Evolutionary conservation across 2,329 filamentous ascomycete species (phyloP).

Genomic region (Pseudofabraea citricarpa): DNA sequence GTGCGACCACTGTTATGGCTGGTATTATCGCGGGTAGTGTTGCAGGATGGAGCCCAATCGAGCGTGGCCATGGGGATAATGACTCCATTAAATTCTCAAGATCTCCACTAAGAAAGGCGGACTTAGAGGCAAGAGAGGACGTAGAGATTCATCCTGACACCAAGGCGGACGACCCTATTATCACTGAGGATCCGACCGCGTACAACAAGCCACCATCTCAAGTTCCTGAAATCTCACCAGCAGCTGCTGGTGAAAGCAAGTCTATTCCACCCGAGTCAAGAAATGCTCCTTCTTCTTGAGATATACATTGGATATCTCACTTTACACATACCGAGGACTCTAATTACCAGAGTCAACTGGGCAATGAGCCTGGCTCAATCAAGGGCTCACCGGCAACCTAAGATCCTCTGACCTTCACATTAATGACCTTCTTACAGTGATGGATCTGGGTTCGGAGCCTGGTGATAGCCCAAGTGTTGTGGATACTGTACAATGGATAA

Average conservation of each 20-base stretch:
- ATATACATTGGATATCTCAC: no score
- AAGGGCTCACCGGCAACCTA: no score
- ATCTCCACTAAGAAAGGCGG: conserved; percentile 18
- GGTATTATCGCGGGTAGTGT: conserved; percentile 75
- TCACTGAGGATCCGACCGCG: conserved; percentile 34
- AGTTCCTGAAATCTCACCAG: conserved; percentile 14
- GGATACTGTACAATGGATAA: background rate
- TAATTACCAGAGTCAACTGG: no score
- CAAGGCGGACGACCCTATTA: conserved; percentile 39
- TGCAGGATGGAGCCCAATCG: conserved; percentile 73
- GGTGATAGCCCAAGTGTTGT: background rate
- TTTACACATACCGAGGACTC: no score
- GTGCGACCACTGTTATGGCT: conserved; percentile 75
- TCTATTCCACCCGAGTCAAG: no score
- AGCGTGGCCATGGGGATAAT: conserved; percentile 36
- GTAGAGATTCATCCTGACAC: conserved; percentile 45
- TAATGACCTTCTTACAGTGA: no score
- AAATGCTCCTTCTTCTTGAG: no score
- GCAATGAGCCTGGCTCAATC: no score
- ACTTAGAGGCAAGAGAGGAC: conserved; percentile 36
- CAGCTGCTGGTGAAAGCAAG: background rate
- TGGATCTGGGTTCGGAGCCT: no score
- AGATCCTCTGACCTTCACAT: no score
- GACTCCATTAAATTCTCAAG: conserved; percentile 25
- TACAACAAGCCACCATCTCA: conserved; percentile 24